Evolutionary conservation across 768 basidiomycete species (phyloP), one percentile per base, ranked within the genome.

Genomic region (Suillus americanus): DNA sequence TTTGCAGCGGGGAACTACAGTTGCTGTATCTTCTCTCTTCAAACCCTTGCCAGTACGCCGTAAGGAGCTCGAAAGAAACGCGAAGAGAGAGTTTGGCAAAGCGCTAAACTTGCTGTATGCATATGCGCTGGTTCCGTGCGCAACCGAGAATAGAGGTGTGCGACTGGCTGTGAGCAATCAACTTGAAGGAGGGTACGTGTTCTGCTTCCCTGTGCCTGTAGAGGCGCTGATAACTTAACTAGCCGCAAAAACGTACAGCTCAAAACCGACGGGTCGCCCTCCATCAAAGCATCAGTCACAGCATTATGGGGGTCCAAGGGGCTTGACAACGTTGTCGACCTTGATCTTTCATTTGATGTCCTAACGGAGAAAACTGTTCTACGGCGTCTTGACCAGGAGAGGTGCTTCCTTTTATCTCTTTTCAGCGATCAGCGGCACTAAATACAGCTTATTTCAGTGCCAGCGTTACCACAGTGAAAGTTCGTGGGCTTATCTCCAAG

Each of bases 31-130:
- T 0, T 85, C 86, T 35, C 80, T 97, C 1, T 99, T 99, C 76
- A 79, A 81, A 7, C 85, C 91, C 1, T 82, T 98, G 0, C 94
- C 97, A 1, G 97, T 99, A 7, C 85, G 97, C 5, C 83, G 94
- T 7, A 96, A 96, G 74, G 97, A 99, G 69, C 84, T 98, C 38
- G 89, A 94, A 71, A 81, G 93, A 62, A 95, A 97, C 68, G 81
- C 83, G 1, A 98, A 97, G 73, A 86, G 95, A 48, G 97, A 99
- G 69, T 96, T 91, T 70, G 86, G 80, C 5, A 97, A 97, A 71
- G 91, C 92, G 2, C 73, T 98, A n/a, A 79, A 84, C 7, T 79
- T 97, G 18, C 76, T 99, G 48, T 87, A 89, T 54, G 94, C 92
- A 0, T 99, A 99, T 75, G 96, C 95, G 0, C 80, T 99, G 5